Percentiles rank a stretch among this genome's conserved stretches.
Conservation (phyloP, 192 early-diverging fungal species). For the Chytriomyces confervae region DNA sequence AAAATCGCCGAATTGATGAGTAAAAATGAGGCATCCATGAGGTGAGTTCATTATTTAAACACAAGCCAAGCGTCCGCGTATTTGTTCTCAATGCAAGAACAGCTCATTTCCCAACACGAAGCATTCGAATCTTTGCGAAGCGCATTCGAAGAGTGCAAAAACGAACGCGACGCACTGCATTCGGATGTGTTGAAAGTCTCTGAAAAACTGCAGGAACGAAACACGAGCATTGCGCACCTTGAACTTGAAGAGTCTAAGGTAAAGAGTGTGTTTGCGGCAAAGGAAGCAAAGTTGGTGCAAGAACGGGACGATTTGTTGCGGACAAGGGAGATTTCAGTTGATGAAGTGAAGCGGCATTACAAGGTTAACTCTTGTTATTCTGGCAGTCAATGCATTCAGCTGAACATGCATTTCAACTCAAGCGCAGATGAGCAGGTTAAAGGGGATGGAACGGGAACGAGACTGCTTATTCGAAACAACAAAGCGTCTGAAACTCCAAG, state of each 20-base stretch:
- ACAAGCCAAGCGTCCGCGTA: slow-evolving; percentile 21
- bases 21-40: slow-evolving; percentile 37
- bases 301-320: slow-evolving; percentile 40
- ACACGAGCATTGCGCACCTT: slow-evolving; percentile 61
- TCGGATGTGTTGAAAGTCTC: slow-evolving; percentile 44
- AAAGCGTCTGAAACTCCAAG: slow-evolving; percentile 35
- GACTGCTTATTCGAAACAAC: slow-evolving; percentile 40
- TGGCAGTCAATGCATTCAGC: too few species aligned
- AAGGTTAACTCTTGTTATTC: slow-evolving; percentile 28
- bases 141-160: slow-evolving; percentile 51
- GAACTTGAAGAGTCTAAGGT: slow-evolving; percentile 55
- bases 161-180: slow-evolving; percentile 50
- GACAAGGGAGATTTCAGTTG: slow-evolving; percentile 16
- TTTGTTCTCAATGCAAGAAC: not conserved
- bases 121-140: slow-evolving; percentile 46
- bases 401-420: not conserved
- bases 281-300: slow-evolving; percentile 50
- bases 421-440: slow-evolving; percentile 34
- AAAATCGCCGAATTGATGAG: slow-evolving; percentile 44
- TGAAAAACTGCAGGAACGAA: slow-evolving; percentile 50
- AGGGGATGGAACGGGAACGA: slow-evolving; percentile 49
- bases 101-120: slow-evolving; percentile 47
- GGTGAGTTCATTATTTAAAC: slow-evolving; percentile 14
- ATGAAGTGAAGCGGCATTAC: slow-evolving; percentile 37
- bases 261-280: slow-evolving; percentile 46